Percentiles rank a stretch among this genome's conserved stretches.
These are phyloP conservation scores for Phytophthora pini DNA, from an alignment of 352 stramenopile genomes.

Conservation along the genomic window DNA sequence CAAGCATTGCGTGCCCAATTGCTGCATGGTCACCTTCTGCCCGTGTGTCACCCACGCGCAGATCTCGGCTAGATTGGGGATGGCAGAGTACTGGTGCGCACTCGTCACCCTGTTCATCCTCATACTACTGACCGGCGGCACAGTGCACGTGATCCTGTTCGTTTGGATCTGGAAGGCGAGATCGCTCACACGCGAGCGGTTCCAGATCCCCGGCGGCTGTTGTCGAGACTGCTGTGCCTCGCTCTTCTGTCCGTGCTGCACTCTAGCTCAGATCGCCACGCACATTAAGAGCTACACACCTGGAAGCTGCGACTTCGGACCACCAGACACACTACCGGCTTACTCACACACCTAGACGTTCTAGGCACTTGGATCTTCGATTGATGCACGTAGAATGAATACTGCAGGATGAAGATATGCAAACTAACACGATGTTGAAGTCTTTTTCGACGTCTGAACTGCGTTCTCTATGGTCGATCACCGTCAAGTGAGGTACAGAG, in stretches of 20 bases:
- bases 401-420: no score
- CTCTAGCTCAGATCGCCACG: conserved; percentile 59
- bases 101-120: conserved; percentile 37
- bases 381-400: no score
- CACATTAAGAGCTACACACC: conserved; percentile 64
- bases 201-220: conserved; percentile 35
- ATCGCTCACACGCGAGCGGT: conserved; percentile 23
- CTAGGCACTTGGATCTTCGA: neutral
- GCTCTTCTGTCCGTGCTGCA: conserved; percentile 47
- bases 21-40: conserved; percentile 50
- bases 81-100: conserved; percentile 34
- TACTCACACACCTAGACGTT: conserved; percentile 20
- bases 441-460: neutral
- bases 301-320: conserved; percentile 48
- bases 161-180: conserved; percentile 41
- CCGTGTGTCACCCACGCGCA: conserved; percentile 52
- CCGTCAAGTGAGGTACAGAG: neutral
- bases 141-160: conserved; percentile 38
- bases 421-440: no score
- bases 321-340: conserved; percentile 38
- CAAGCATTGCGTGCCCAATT: conserved; percentile 54
- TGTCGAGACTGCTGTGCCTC: conserved; percentile 37
- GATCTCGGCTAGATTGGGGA: conserved; percentile 40
- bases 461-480: neutral
- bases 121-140: conserved; percentile 26